phyloP scores from a whole-genome alignment of 441 rosid species.

The Pelargonium fulgidum region DNA sequence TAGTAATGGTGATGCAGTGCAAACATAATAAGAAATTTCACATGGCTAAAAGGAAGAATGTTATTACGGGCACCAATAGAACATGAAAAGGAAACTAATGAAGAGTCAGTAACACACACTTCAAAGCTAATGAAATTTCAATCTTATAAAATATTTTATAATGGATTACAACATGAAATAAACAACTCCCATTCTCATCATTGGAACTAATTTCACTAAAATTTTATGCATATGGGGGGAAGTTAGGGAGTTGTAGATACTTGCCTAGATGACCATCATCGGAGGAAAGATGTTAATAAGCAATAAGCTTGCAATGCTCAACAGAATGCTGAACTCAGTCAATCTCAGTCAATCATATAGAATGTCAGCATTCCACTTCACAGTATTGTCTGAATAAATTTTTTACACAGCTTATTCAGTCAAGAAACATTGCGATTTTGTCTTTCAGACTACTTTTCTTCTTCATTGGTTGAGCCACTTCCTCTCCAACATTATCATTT shows the following conservation, averaged over 20 bases:
- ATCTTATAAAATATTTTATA: neutral
- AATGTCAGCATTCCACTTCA: neutral
- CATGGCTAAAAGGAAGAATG: too few relatives aligned
- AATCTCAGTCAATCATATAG: neutral
- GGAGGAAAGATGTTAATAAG: neutral
- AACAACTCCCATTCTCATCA: neutral
- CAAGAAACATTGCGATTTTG: constrained; percentile 39
- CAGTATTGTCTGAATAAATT: neutral
- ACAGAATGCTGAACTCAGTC: neutral
- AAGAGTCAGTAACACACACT: neutral
- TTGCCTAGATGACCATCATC: neutral
- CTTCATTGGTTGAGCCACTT: constrained; percentile 24
- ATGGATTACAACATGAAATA: neutral
- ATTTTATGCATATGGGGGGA: neutral
- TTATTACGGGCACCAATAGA: neutral
- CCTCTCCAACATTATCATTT: constrained; percentile 20
- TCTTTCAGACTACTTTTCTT: constrained; percentile 45
- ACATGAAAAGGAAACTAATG: neutral
- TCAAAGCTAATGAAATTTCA: neutral
- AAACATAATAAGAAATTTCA: too few relatives aligned
- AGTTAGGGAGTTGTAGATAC: neutral
- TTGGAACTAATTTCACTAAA: neutral
- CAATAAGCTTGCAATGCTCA: neutral
- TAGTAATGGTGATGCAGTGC: too few relatives aligned
- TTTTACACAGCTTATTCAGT: constrained; percentile 17